A percentile compares a stretch with the other conserved stretches of the same genome.
Evolutionary conservation across 345 rosid species (phyloP).

Genomic region (Salix brachista): DNA sequence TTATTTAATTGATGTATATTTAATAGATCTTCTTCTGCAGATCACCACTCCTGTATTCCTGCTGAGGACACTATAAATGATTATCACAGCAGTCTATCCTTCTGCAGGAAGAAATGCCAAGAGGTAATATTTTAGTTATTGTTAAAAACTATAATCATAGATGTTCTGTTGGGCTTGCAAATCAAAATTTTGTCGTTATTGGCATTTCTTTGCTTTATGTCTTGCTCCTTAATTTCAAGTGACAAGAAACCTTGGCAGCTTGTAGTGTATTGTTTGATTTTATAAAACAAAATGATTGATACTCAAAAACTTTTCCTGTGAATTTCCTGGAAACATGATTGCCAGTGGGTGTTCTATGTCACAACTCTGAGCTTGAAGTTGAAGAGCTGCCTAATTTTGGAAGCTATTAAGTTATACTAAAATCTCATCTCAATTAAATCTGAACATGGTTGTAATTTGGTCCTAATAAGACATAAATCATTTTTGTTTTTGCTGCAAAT

Average conservation of each 20-base stretch:
- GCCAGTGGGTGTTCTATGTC: neutral
- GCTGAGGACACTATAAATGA: conserved; percentile 27
- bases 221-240: neutral
- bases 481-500: neutral
- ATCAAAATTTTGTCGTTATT: neutral
- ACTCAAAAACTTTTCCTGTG: neutral
- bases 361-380: neutral
- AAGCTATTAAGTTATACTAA: neutral
- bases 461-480: neutral
- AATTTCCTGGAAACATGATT: neutral
- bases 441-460: neutral
- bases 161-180: neutral
- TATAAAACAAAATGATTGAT: neutral
- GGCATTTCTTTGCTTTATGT: neutral
- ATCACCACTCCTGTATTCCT: conserved; percentile 61
- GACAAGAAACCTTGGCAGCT: neutral
- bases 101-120: conserved; percentile 79
- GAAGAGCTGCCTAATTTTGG: neutral
- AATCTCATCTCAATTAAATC: neutral
- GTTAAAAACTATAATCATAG: neutral
- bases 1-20: neutral
- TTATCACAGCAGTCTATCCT: conserved; percentile 32
- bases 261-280: neutral
- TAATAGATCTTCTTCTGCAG: conserved; percentile 42
- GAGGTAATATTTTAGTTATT: conserved; percentile 48